Evolutionary conservation across 306 rosid genomes (phyloP), one percentile per base, ranked within the genome.

Genomic region (Begonia peltatifolia): DNA sequence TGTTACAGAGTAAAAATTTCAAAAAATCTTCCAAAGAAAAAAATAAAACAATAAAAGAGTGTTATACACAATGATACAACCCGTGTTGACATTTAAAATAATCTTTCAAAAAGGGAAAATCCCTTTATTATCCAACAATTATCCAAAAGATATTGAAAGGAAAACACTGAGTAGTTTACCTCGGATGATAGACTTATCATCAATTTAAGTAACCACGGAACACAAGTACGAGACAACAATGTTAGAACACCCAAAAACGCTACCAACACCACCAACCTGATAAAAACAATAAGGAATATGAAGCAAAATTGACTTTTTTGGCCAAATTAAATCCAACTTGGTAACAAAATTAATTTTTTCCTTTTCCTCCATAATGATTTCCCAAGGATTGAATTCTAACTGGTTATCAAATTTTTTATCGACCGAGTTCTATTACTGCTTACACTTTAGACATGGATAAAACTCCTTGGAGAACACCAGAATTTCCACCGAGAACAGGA

Each of bases 151-250:
- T 20, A 20, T 20, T 20, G 23, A 20, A 3, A 20, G 23, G 23
- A 20, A 20, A 20, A 20, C 23, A 20, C 2, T 30, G 38, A 30
- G 6, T 30, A 30, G 38, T 30, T 0, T 30, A 90, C 99, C 94
- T 81, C 92, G 64, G 94, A 86, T 64, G 95, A 90, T 58, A 86
- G 67, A 82, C 94, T 86, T 69, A 86, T 83, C 99, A 90, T 90
- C 67, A 90, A 92, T 67, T 79, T 83, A 53, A 90, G 99, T 67
- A 86, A 83, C 96, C 93, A 75, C 0, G 99, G 95, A 46, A 90
- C 82, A 67, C 94, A 86, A 25, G 92, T 86, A 8, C 87, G 88
- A 58, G 88, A 79, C 63, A 90, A 73, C 54, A 83, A 58, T 57
- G 95, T 60, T 71, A 90, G 75, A 66, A 73, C 35, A 54, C 66